Conservation (phyloP, 2,329 filamentous ascomycete species). For the Aspergillus spinulosporus region DNA sequence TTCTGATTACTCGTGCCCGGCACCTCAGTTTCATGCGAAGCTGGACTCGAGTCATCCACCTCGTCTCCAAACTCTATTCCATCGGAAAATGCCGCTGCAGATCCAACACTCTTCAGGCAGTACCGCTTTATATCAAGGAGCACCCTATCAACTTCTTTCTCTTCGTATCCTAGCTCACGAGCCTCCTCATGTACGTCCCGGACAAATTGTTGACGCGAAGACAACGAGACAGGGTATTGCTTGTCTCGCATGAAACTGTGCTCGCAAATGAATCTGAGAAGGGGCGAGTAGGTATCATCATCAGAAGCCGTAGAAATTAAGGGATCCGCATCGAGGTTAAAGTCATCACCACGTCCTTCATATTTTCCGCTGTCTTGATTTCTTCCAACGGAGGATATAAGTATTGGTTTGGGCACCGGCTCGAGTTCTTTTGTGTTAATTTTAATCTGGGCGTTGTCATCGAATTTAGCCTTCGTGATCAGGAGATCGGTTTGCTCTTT, state of each 20-base stretch:
- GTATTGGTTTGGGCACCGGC: neutral
- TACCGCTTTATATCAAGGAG: slow-evolving; percentile 24
- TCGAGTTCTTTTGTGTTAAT: neutral
- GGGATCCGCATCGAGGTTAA: neutral
- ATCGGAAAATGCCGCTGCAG: neutral
- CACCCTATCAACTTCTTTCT: slow-evolving; percentile 16
- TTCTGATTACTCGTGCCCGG: neutral
- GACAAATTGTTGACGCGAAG: slow-evolving; percentile 23
- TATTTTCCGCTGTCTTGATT: too few species aligned
- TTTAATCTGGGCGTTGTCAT: neutral
- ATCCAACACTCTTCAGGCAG: slow-evolving; percentile 23
- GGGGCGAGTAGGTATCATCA: slow-evolving; percentile 22
- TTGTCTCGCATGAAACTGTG: slow-evolving; percentile 23
- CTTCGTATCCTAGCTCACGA: slow-evolving; percentile 18
- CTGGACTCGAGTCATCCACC: slow-evolving; percentile 17
- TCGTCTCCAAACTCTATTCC: slow-evolving; percentile 26
- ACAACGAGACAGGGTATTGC: slow-evolving; percentile 20
- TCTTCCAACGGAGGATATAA: too few species aligned
- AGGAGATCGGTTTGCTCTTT: neutral
- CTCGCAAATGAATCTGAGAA: slow-evolving; percentile 17
- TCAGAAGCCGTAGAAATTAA: slow-evolving; percentile 4
- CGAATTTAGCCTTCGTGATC: neutral
- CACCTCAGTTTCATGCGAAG: neutral
- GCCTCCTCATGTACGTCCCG: slow-evolving; percentile 23
- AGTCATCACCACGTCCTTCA: neutral